A percentile compares a stretch with the other conserved stretches of the same genome.
Conservation (phyloP, 108 stramenopile species). For the Pelagomonas calceolata region DNA sequence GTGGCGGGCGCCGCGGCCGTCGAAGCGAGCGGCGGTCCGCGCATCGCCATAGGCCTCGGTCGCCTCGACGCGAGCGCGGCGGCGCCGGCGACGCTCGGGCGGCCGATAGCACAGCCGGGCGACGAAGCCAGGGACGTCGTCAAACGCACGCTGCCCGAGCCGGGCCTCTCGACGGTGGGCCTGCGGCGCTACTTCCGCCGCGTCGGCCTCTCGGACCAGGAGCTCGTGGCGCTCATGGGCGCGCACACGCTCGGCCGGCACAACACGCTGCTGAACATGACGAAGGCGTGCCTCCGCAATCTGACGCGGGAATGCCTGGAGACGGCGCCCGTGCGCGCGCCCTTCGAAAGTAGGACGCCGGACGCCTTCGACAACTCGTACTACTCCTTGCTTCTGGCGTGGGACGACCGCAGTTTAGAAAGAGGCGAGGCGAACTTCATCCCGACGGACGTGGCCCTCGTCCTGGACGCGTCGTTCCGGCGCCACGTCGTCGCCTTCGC, state of each 20-base stretch:
- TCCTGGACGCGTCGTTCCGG: not conserved
- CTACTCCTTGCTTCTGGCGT: conserved; percentile 13
- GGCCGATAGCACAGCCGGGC: not conserved
- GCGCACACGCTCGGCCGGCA: conserved; percentile 46
- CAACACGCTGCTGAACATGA: conserved; percentile 15
- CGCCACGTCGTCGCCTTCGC: not conserved
- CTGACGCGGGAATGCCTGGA: conserved; percentile 13
- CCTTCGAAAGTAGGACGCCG: not conserved
- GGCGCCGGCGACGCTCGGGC: not conserved
- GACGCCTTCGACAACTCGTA: conserved; percentile 22
- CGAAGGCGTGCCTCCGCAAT: not conserved
- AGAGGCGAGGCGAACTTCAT: not conserved
- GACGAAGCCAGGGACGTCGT: conserved; percentile 16
- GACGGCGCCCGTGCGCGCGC: conserved; percentile 10
- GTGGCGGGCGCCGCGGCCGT: conserved; percentile 22
- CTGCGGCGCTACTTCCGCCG: conserved; percentile 42
- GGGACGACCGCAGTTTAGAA: not conserved
- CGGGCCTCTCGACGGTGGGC: conserved; percentile 4
- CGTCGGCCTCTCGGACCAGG: conserved; percentile 27
- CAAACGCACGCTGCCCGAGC: conserved; percentile 22
- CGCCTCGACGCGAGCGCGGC: conserved; percentile 10
- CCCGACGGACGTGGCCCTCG: not conserved
- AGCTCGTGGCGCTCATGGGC: conserved; percentile 46
- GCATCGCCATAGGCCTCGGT: conserved; percentile 7
- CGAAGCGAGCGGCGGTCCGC: conserved; percentile 8